These are phyloP conservation scores for Pythium folliculosum DNA, from an alignment of 352 stramenopile species.

Conservation along the genomic window DNA sequence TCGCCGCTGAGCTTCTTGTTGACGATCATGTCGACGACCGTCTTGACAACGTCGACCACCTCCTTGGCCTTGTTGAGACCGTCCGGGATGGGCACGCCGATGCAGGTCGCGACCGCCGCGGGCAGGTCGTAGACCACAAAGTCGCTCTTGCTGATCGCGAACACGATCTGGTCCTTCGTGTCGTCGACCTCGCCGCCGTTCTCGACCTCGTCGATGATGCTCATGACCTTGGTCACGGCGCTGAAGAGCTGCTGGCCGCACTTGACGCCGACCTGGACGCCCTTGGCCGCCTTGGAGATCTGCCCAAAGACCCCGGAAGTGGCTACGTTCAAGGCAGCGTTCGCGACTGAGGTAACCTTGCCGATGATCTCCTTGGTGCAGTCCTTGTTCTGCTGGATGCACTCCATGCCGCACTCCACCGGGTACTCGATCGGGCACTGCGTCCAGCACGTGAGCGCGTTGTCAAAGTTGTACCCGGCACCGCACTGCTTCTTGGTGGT, in stretches of 20 bases:
- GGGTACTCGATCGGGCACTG: constrained; percentile 60
- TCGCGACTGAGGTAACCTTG: constrained; percentile 46
- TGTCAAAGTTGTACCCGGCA: constrained; percentile 48
- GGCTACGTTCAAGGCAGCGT: constrained; percentile 38
- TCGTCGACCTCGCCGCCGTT: constrained; percentile 14
- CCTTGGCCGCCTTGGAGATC: constrained; percentile 26
- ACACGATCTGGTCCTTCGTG: constrained; percentile 49
- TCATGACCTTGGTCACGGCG: constrained; percentile 19
- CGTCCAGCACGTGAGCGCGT: constrained; percentile 54
- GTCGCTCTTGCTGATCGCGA: constrained; percentile 61
- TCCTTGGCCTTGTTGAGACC: constrained; percentile 40
- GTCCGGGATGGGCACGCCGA: constrained; percentile 33
- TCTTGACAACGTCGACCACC: constrained; percentile 36
- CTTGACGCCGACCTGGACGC: constrained; percentile 26
- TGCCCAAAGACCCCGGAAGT: constrained; percentile 43
- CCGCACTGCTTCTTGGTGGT: constrained; percentile 39
- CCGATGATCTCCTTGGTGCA: constrained; percentile 47
- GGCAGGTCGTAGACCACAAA: constrained; percentile 56
- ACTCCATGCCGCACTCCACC: constrained; percentile 57
- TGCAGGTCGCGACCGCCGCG: constrained; percentile 46
- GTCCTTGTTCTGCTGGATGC: constrained; percentile 60
- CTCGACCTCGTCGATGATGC: constrained; percentile 24
- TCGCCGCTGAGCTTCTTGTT: constrained; percentile 29
- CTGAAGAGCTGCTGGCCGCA: constrained; percentile 29
- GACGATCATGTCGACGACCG: constrained; percentile 37